Evolutionary conservation across 352 stramenopile genomes (phyloP).

Genomic region (Stramenopiles sp.): DNA sequence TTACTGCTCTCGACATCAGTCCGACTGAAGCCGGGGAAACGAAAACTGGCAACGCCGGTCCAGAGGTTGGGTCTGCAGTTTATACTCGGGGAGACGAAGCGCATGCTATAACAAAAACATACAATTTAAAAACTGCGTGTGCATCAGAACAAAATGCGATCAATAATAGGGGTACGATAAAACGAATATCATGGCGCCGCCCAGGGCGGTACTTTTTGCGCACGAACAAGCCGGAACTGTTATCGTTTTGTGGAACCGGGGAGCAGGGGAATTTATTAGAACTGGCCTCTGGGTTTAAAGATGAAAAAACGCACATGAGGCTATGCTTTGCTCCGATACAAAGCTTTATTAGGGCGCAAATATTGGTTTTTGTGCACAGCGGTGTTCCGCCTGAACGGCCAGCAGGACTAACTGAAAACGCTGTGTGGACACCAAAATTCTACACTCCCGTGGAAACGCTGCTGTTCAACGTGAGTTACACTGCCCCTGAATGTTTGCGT

Average conservation of each 20-base stretch:
- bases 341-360: background rate
- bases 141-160: background rate
- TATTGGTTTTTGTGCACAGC: background rate
- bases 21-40: too few relatives aligned
- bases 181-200: constrained; percentile 8
- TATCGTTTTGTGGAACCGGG: background rate
- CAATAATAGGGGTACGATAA: background rate
- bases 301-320: constrained; percentile 10
- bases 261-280: background rate
- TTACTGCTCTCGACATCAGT: too few relatives aligned
- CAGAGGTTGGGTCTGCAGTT: too few relatives aligned
- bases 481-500: background rate
- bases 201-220: constrained; percentile 3
- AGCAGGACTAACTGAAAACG: background rate
- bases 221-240: constrained; percentile 10
- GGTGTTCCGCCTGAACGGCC: background rate
- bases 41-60: too few relatives aligned
- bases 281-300: background rate
- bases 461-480: background rate
- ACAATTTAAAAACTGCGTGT: background rate
- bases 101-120: constrained; percentile 12
- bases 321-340: background rate
- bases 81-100: too few relatives aligned
- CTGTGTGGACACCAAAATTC: background rate
- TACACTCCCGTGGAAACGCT: background rate